Conservation (phyloP, 2,329 filamentous ascomycete genomes). For the Colletotrichum eremochloae region DNA sequence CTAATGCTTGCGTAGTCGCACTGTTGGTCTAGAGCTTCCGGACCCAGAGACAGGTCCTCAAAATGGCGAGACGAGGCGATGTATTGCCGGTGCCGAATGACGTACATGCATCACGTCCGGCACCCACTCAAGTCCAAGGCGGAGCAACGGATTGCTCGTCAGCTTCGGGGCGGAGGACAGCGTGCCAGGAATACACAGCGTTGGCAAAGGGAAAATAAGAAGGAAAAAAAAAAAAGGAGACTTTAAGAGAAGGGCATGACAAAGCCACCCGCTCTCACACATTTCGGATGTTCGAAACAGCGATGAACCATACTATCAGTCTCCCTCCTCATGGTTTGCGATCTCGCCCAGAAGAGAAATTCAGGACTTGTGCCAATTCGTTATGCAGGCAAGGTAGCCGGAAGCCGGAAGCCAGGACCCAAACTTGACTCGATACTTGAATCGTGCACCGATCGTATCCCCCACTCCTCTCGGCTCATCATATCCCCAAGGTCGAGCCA, state of each 20-base stretch:
- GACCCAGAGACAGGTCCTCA: constrained; percentile 15
- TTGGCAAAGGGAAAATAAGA: not conserved
- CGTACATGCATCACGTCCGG: constrained; percentile 33
- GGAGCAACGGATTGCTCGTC: constrained; percentile 37
- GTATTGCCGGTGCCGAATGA: constrained; percentile 41
- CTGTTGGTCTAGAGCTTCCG: constrained; percentile 28
- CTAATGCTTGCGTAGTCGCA: constrained; percentile 6
- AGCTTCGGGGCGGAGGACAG: constrained; percentile 27
- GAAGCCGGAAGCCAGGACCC: constrained; percentile 26
- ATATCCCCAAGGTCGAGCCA: constrained; percentile 13
- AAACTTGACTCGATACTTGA: constrained; percentile 35
- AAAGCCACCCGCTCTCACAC: constrained; percentile 27
- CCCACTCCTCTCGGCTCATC: constrained; percentile 35
- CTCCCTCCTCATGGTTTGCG: constrained; percentile 5
- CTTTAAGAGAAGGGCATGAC: constrained; percentile 31
- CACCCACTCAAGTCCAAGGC: constrained; percentile 37
- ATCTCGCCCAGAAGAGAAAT: constrained; percentile 16
- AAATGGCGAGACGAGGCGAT: constrained; percentile 35
- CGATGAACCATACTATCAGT: constrained; percentile 37
- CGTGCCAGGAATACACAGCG: too few relatives aligned
- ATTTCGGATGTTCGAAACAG: constrained; percentile 31
- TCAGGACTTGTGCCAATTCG: constrained; percentile 24
- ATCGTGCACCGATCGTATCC: constrained; percentile 39
- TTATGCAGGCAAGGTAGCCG: constrained; percentile 30
- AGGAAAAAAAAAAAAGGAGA: constrained; percentile 25